Percentiles rank a stretch among this genome's conserved stretches.
phyloP scores from a whole-genome alignment of 1,284 basidiomycete genomes.

The Marasmius sp. region DNA sequence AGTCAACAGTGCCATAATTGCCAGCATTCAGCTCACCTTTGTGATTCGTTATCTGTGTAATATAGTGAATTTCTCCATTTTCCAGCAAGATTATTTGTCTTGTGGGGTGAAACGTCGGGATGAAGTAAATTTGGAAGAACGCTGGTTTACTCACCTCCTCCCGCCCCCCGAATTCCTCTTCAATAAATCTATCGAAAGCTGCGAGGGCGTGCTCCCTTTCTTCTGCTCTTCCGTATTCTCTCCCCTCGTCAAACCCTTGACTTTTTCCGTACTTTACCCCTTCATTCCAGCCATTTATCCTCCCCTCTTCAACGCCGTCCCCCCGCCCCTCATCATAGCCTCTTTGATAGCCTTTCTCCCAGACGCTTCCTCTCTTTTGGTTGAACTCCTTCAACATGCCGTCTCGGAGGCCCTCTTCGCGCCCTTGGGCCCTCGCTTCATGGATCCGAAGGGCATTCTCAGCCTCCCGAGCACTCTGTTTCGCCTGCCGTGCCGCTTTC shows the following conservation, averaged over 20 bases:
- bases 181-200: conserved; percentile 55
- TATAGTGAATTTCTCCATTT: conserved; percentile 35
- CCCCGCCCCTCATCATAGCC: conserved; percentile 47
- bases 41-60: conserved; percentile 13
- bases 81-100: conserved; percentile 27
- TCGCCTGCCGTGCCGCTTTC: conserved; percentile 43
- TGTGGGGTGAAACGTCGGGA: background rate
- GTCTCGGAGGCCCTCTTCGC: conserved; percentile 38
- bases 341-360: conserved; percentile 41
- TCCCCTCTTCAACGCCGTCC: conserved; percentile 38
- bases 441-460: conserved; percentile 47
- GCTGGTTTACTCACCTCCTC: background rate
- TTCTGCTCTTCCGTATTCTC: conserved; percentile 41
- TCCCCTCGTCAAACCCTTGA: conserved; percentile 41
- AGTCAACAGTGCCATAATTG: background rate
- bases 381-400: conserved; percentile 41
- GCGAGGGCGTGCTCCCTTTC: conserved; percentile 51
- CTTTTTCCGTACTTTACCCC: conserved; percentile 44
- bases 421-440: conserved; percentile 45
- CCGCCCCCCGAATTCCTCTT: conserved; percentile 34
- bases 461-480: conserved; percentile 45
- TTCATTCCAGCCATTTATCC: conserved; percentile 38
- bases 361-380: conserved; percentile 48
- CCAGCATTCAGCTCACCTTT: background rate
- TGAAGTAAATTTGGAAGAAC: background rate